phyloP scores from a whole-genome alignment of 108 stramenopile species.

The Fragilariopsis cylindrus region DNA sequence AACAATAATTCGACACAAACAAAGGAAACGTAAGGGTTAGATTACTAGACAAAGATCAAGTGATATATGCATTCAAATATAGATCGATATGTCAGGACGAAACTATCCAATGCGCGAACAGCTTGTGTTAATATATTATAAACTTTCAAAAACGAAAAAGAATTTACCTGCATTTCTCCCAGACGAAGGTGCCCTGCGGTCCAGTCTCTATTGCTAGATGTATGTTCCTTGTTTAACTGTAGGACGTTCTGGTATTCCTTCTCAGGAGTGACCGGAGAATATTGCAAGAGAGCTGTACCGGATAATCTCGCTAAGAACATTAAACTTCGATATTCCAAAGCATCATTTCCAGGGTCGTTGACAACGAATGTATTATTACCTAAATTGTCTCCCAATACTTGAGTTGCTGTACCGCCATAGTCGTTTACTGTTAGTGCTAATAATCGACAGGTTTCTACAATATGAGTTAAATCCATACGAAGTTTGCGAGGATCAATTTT shows the following conservation, averaged over 20 bases:
- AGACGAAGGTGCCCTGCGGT: constrained; percentile 39
- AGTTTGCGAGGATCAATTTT: constrained; percentile 31
- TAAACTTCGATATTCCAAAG: constrained; percentile 67
- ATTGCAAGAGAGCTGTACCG: constrained; percentile 47
- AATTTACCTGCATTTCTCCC: constrained; percentile 50
- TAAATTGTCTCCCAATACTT: constrained; percentile 48
- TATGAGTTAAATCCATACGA: constrained; percentile 41
- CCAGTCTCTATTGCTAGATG: constrained; percentile 34
- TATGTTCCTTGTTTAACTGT: constrained; percentile 20
- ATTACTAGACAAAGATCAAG: background rate
- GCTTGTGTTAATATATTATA: background rate
- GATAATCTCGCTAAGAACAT: constrained; percentile 62
- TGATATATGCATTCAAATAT: background rate
- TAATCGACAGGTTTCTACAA: constrained; percentile 75
- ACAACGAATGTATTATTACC: constrained; percentile 35
- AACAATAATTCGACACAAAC: background rate
- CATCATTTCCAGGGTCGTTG: constrained; percentile 33
- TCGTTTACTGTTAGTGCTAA: constrained; percentile 63
- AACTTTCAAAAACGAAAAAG: background rate
- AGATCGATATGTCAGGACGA: too few species aligned
- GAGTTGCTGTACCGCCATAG: constrained; percentile 56
- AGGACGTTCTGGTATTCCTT: constrained; percentile 18
- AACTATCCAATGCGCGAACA: background rate
- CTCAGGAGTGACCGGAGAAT: constrained; percentile 22
- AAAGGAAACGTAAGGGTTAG: background rate